Conservation (phyloP, 768 basidiomycete genomes). For the Psilocybe cubensis region DNA sequence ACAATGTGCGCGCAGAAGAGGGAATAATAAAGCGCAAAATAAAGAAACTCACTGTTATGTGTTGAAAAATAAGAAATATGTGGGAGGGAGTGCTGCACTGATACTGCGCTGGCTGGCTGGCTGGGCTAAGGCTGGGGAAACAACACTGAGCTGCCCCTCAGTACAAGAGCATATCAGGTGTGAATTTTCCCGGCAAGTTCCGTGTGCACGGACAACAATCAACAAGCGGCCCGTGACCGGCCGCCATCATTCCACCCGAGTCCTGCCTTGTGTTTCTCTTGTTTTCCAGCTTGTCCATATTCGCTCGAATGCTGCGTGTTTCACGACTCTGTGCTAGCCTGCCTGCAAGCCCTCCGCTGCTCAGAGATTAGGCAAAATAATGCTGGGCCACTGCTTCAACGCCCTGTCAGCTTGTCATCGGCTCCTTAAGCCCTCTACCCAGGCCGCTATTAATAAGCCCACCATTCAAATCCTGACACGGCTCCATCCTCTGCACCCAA, state of each 20-base stretch:
- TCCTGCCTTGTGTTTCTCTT: neutral
- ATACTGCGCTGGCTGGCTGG: slow-evolving; percentile 29
- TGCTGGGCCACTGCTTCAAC: neutral
- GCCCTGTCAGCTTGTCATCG: neutral
- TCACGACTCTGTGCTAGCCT: too few relatives aligned
- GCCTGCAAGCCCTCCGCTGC: neutral
- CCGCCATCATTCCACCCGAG: neutral
- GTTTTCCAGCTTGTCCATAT: neutral
- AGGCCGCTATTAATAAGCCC: slow-evolving; percentile 1
- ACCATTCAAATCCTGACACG: neutral
- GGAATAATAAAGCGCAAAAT: slow-evolving; percentile 11
- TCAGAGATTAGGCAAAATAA: too few relatives aligned
- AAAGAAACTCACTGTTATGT: slow-evolving; percentile 20
- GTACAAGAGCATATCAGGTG: slow-evolving; percentile 24
- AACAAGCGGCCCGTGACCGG: slow-evolving; percentile 21
- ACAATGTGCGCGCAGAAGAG: slow-evolving; percentile 6
- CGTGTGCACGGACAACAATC: slow-evolving; percentile 30
- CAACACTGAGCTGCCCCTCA: slow-evolving; percentile 19
- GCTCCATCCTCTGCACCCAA: neutral
- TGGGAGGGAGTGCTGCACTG: slow-evolving; percentile 25
- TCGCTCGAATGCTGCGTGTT: neutral
- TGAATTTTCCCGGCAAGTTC: slow-evolving; percentile 27
- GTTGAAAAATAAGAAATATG: slow-evolving; percentile 21
- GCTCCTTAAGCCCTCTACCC: neutral
- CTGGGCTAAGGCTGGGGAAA: slow-evolving; percentile 28